Evolutionary conservation across 2,329 filamentous ascomycete species (phyloP), one percentile per base, ranked within the genome.

Genomic region (Colletotrichum plurivorum): DNA sequence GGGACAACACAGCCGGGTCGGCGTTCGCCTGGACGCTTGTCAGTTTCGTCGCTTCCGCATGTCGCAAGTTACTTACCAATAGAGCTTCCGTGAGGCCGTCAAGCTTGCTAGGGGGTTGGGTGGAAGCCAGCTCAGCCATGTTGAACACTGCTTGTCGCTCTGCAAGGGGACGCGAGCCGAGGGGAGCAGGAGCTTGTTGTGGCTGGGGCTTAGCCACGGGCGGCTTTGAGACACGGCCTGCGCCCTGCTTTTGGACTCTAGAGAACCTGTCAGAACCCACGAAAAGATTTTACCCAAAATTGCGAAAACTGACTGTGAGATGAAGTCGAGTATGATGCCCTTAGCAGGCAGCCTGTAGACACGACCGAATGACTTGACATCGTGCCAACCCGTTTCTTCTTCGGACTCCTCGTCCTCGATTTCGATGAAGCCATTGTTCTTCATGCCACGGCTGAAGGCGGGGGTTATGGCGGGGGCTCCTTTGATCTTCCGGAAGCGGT

Each of bases 371-470:
- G 88, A 86, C 64, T 85, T 83, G 9, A 86, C 78, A 66, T 90
- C 87, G 62, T 85, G 86, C 83, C 91, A 90, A 39, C 84, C 85
- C 49, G 80, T 81, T 39, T 87, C 86, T 31, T 87, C 83, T 56
- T 88, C 84, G 20, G 88, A 86, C 16, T 88, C 85, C 39, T 89
- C 86, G 43, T 91, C 87, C 63, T 91, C 89, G 64, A 94, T 82
- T 73, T 94, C 92, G 73, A 94, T 90, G 75, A 89, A 84, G 46
- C 92, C 92, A 69, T 92, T 92, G 78, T 93, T 93, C 76, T 81
- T 84, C 75, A 91, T 85, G 66, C 93, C 94, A 67, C 94, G 91
- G 45, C 79, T 79, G 73, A 88, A 83, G 22, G 82, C 79, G 2
- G 89, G 88, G 41, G 83, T 81, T 72, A 91, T 85, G 53, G 80